A percentile compares a stretch with the other conserved stretches of the same genome.
These are phyloP conservation scores for Peronosclerospora sorghi DNA, from an alignment of 352 stramenopile genomes.

Conservation along the genomic window DNA sequence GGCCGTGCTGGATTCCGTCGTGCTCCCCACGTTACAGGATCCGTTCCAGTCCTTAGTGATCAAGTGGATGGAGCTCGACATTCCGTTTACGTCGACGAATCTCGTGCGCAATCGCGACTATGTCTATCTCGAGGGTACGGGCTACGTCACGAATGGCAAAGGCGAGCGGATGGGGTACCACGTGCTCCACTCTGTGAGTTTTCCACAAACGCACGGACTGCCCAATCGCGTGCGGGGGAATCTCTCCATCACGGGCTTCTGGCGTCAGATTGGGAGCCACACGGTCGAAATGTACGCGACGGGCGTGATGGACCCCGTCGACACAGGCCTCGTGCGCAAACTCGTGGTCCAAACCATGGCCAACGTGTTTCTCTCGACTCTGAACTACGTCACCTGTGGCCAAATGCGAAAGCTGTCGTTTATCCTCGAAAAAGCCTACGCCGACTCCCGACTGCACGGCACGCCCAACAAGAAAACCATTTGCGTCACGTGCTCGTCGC, in stretches of 20 bases:
- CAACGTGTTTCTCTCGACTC: constrained; percentile 8
- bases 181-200: constrained; percentile 14
- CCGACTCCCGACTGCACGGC: constrained; percentile 11
- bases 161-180: constrained; percentile 22
- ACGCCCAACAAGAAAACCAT: constrained; percentile 16
- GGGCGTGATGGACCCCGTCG: constrained; percentile 8
- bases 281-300: constrained; percentile 22
- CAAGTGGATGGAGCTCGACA: constrained; percentile 21
- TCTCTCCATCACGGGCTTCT: constrained; percentile 38
- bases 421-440: constrained; percentile 14
- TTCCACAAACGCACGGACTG: constrained; percentile 11
- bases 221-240: constrained; percentile 30
- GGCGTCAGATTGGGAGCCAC: constrained; percentile 24
- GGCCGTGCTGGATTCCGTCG: constrained; percentile 20
- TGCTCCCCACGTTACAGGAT: constrained; percentile 13
- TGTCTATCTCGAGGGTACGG: constrained; percentile 25
- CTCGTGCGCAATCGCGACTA: constrained; percentile 31
- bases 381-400: constrained; percentile 16
- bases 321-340: constrained; percentile 16
- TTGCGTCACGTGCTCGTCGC: constrained; percentile 17
- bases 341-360: constrained; percentile 15
- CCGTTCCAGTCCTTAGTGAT: constrained; percentile 21
- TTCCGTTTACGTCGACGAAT: constrained; percentile 9
- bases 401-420: constrained; percentile 23
- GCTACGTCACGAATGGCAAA: constrained; percentile 7